phyloP scores from a whole-genome alignment of 345 rosid genomes.

The Salix exigua region DNA sequence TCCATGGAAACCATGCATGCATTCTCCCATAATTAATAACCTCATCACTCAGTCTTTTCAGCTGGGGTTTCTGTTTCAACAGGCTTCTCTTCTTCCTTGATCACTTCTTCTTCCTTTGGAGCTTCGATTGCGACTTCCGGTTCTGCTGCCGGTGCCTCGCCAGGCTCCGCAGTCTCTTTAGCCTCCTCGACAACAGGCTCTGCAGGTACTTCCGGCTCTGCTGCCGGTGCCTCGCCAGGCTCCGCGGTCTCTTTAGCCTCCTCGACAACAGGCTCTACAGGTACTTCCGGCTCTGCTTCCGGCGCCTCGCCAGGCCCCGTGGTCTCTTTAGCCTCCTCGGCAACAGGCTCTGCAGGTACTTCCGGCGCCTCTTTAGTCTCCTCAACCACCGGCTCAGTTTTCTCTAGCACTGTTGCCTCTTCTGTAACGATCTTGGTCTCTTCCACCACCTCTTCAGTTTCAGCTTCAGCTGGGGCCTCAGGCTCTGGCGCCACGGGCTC shows the following conservation, averaged over 20 bases:
- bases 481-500: neutral
- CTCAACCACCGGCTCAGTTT: constrained; percentile 20
- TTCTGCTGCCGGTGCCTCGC: neutral
- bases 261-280: neutral
- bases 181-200: constrained; percentile 15
- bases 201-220: neutral
- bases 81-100: constrained; percentile 24
- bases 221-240: neutral
- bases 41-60: constrained; percentile 24
- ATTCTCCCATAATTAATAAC: neutral
- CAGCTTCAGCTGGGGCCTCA: constrained; percentile 15
- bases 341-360: neutral
- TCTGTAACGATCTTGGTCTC: constrained; percentile 28
- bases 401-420: constrained; percentile 28
- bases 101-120: constrained; percentile 24
- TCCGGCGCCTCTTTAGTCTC: constrained; percentile 6
- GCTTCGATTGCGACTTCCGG: constrained; percentile 23
- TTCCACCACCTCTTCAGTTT: constrained; percentile 28
- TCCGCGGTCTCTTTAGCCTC: constrained; percentile 8
- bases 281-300: constrained; percentile 1
- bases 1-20: neutral
- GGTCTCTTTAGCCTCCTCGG: constrained; percentile 20
- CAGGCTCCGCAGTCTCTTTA: constrained; percentile 15
- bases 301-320: neutral
- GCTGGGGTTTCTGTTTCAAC: constrained; percentile 20